Evolutionary conservation across 2,329 filamentous ascomycete species (phyloP).

Genomic region (Exophiala calicioides): DNA sequence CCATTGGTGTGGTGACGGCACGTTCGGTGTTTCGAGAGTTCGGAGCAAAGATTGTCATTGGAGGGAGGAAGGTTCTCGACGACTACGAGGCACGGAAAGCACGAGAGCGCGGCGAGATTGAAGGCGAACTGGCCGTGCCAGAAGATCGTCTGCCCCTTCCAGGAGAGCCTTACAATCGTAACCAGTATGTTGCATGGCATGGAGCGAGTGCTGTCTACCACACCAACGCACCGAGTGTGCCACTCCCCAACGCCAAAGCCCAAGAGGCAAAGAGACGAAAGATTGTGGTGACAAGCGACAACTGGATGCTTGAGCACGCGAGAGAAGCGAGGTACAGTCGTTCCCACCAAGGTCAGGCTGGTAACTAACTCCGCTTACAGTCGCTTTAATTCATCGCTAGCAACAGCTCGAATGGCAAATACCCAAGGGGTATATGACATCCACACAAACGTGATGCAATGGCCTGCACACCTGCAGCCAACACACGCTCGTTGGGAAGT

Average conservation of each 20-base stretch:
- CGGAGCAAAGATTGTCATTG: slow-evolving; percentile 89
- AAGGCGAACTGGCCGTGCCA: slow-evolving; percentile 89
- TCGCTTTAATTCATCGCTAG: slow-evolving; percentile 77
- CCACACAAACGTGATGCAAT: slow-evolving; percentile 90
- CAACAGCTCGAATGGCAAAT: slow-evolving; percentile 67
- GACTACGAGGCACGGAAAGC: slow-evolving; percentile 83
- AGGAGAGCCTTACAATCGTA: slow-evolving; percentile 95
- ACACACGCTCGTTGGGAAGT: slow-evolving; percentile 82
- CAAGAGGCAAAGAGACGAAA: slow-evolving; percentile 78
- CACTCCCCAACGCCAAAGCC: slow-evolving; percentile 70
- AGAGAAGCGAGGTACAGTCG: slow-evolving; percentile 75
- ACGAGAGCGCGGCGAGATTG: slow-evolving; percentile 73
- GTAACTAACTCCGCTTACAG: slow-evolving; percentile 48
- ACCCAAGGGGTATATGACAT: slow-evolving; percentile 83
- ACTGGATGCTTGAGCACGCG: slow-evolving; percentile 96
- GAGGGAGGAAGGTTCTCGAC: slow-evolving; percentile 79
- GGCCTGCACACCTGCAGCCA: slow-evolving; percentile 83
- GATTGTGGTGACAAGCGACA: slow-evolving; percentile 85
- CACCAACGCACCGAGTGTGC: slow-evolving; percentile 74
- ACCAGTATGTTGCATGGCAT: slow-evolving; percentile 98
- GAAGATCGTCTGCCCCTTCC: slow-evolving; percentile 73
- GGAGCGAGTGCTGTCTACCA: slow-evolving; percentile 96
- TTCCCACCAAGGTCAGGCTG: background rate
- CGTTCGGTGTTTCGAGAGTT: slow-evolving; percentile 97
- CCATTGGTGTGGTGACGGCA: slow-evolving; percentile 94